phyloP scores from a whole-genome alignment of 306 rosid genomes.

The Trifolium subterraneum region DNA sequence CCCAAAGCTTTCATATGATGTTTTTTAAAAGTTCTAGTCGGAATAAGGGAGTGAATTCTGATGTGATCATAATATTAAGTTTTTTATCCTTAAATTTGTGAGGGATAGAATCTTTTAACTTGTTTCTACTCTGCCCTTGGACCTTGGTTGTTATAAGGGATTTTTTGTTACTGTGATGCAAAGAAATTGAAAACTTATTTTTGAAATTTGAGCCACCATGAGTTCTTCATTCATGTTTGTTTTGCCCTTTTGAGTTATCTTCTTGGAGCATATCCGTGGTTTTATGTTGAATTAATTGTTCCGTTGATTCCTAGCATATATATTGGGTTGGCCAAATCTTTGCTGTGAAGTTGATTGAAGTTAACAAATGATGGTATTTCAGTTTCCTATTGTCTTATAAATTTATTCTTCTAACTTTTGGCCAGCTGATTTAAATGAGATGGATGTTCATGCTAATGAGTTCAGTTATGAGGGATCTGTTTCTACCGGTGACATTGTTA shows the following conservation, averaged over 20 bases:
- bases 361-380: conserved; percentile 17
- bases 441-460: conserved; percentile 84
- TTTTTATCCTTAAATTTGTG: conserved; percentile 24
- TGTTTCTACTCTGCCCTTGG: conserved; percentile 10
- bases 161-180: neutral
- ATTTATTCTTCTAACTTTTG: conserved; percentile 15
- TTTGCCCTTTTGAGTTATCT: conserved; percentile 21
- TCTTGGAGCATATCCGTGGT: conserved; percentile 5
- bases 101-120: conserved; percentile 7
- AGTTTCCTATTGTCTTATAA: conserved; percentile 20
- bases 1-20: conserved; percentile 17
- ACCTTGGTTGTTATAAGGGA: neutral
- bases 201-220: neutral
- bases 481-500: conserved; percentile 85
- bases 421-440: conserved; percentile 74
- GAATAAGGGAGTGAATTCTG: conserved; percentile 13
- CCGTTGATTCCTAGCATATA: conserved; percentile 19
- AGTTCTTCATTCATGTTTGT: conserved; percentile 26
- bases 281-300: conserved; percentile 31
- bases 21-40: neutral
- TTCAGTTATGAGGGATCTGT: conserved; percentile 69
- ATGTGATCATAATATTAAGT: conserved; percentile 5
- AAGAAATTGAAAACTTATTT: neutral
- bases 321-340: conserved; percentile 34
- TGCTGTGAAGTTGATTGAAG: conserved; percentile 30